Evolutionary conservation across 768 basidiomycete genomes (phyloP), one percentile per base, ranked within the genome.

Genomic region (Leccinum pellstonianum): DNA sequence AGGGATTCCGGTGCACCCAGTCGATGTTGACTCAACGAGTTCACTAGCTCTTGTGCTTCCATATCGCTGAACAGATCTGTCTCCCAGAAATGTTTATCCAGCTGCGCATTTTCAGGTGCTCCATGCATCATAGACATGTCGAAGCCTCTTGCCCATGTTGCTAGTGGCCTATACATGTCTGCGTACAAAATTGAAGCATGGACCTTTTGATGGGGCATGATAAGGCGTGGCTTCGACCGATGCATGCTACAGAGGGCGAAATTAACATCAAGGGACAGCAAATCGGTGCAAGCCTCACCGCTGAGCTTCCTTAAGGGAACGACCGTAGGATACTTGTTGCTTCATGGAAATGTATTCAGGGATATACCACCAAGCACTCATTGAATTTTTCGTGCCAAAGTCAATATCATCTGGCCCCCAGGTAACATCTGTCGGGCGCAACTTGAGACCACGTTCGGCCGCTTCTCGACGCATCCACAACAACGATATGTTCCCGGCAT

Each of bases 331-430:
- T 51, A 51, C 57, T 25, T 60, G 64, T 2, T 65, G 64, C 31
- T 21, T 66, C 41, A 66, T 60, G 15, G 65, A 54, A 3, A 64
- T 5, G 2, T 50, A 52, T 49, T 66, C 65, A 4, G 62, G 14
- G 3, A 31, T 5, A 12, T 49, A 15, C 64, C 64, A 65, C 11
- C 23, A 11, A 2, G 11, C 1, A 21, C 5, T 51, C 64, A 65
- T 65, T 6, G 64, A 65, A 17, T 65, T 17, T 35, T 21, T 57
- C 21, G 25, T 58, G 14, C 64, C 64, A 15, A 55, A 59, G 29
- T 65, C 62, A 15, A 65, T 31, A 27, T 65, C 64, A 12, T 59
- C 57, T 2, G 64, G 64, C 4, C 61, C 52, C 62, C 62, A 63
- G 23, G 61, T 57, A 23, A 63, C n/a, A 35, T 57, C 64, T 51